Evolutionary conservation across 164 flowering plant species (phyloP).

Genomic region (Euptelea pleiosperma): DNA sequence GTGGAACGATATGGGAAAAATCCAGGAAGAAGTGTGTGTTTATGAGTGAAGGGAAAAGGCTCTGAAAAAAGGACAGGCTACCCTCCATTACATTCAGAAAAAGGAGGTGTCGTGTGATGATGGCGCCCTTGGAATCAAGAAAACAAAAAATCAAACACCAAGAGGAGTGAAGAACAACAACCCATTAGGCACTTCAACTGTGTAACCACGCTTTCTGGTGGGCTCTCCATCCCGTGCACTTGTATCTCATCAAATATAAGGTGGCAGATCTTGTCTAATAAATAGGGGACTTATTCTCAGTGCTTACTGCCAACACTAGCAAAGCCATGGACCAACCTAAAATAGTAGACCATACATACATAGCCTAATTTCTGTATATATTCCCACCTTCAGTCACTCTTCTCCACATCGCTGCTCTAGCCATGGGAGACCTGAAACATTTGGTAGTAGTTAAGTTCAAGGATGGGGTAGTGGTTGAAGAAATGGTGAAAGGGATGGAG

Average conservation of each 20-base stretch:
- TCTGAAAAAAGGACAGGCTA: too few relatives aligned
- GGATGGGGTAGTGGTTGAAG: conserved; percentile 68
- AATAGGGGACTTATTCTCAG: conserved; percentile 5
- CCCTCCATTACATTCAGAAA: too few relatives aligned
- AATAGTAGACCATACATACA: neutral
- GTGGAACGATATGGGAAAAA: too few relatives aligned
- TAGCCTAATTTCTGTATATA: conserved; percentile 7
- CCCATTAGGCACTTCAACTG: too few relatives aligned
- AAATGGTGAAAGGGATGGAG: conserved; percentile 62
- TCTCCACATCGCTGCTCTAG: neutral
- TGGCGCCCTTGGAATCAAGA: too few relatives aligned
- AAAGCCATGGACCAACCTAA: conserved; percentile 9
- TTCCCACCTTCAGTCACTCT: conserved; percentile 2
- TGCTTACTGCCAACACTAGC: conserved; percentile 10
- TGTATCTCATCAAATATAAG: conserved; percentile 3
- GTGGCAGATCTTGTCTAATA: conserved; percentile 23
- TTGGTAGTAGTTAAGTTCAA: conserved; percentile 86
- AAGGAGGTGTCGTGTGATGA: too few relatives aligned
- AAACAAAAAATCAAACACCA: too few relatives aligned
- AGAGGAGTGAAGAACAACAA: too few relatives aligned
- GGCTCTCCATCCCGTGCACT: neutral
- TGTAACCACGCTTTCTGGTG: conserved; percentile 8
- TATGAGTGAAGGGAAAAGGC: too few relatives aligned
- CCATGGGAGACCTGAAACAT: conserved; percentile 70
- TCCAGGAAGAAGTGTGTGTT: too few relatives aligned